Percentiles rank a stretch among this genome's conserved stretches.
phyloP scores from a whole-genome alignment of 2,329 filamentous ascomycete genomes.

The Paecilomyces sp. region DNA sequence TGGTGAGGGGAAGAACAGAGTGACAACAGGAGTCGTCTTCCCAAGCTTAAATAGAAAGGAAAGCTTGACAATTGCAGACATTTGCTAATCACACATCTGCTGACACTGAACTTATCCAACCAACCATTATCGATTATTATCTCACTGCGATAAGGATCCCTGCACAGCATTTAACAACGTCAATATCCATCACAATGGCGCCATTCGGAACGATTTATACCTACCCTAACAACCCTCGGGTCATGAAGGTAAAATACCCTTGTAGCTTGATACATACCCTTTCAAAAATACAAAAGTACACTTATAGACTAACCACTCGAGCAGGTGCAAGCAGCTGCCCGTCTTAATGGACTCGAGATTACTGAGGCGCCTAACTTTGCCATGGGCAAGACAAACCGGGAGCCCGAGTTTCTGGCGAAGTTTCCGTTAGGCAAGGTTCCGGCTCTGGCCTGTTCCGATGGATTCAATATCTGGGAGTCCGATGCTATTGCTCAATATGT shows the following conservation, averaged over 20 bases:
- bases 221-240: not conserved
- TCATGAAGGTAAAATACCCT: not conserved
- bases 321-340: constrained; percentile 23
- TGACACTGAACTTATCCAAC: not conserved
- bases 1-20: not conserved
- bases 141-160: not conserved
- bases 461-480: constrained; percentile 40
- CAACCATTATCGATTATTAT: not conserved
- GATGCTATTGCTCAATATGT: constrained; percentile 44
- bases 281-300: not conserved
- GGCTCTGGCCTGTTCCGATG: constrained; percentile 42
- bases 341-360: constrained; percentile 29
- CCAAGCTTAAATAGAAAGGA: not conserved
- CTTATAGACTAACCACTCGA: not conserved
- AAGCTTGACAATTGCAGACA: not conserved
- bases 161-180: not conserved
- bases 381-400: constrained; percentile 36
- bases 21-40: not conserved
- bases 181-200: not conserved
- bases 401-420: constrained; percentile 42
- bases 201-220: not conserved
- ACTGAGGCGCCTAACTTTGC: constrained; percentile 28
- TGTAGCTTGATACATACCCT: not conserved
- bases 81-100: not conserved
- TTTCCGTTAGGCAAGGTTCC: constrained; percentile 49